A percentile compares a stretch with the other conserved stretches of the same genome.
Conservation (phyloP, 768 basidiomycete species). For the Mycena galericulata region DNA sequence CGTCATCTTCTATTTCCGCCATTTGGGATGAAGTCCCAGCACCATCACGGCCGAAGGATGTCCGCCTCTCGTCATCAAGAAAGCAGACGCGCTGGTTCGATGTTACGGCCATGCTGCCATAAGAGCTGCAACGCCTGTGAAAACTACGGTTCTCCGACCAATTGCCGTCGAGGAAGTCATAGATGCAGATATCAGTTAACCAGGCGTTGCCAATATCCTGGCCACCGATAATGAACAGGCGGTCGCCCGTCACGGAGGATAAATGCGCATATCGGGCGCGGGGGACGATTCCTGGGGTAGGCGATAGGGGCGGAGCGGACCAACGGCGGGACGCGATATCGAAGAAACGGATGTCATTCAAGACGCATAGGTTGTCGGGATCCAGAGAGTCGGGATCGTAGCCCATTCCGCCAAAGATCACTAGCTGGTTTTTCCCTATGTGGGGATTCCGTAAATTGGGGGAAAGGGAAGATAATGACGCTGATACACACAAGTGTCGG, state of each 20-base stretch:
- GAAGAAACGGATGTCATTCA: conserved; percentile 93
- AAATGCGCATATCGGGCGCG: conserved; percentile 95
- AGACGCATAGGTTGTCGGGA: conserved; percentile 88
- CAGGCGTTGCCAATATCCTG: conserved; percentile 95
- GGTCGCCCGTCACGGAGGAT: conserved; percentile 85
- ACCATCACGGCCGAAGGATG: conserved; percentile 54
- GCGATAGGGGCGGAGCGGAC: conserved; percentile 66
- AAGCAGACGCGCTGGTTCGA: conserved; percentile 75
- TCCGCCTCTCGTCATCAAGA: conserved; percentile 69
- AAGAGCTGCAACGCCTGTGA: conserved; percentile 93
- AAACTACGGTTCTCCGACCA: conserved; percentile 89
- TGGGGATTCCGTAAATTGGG: conserved; percentile 29
- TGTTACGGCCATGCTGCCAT: conserved; percentile 92
- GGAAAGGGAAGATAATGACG: conserved; percentile 4
- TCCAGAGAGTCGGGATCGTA: conserved; percentile 76
- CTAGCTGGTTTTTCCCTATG: conserved; percentile 88
- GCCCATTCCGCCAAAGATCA: conserved; percentile 97
- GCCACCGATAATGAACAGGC: conserved; percentile 93
- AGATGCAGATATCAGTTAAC: conserved; percentile 93
- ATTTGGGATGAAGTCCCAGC: conserved; percentile 53
- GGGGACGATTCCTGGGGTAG: conserved; percentile 67
- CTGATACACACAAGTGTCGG: conserved; percentile 80
- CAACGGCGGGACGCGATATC: conserved; percentile 79
- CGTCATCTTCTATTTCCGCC: conserved; percentile 59
- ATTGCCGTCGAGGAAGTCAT: conserved; percentile 75